Evolutionary conservation across 768 basidiomycete species (phyloP).

Genomic region (Suillus subaureus): DNA sequence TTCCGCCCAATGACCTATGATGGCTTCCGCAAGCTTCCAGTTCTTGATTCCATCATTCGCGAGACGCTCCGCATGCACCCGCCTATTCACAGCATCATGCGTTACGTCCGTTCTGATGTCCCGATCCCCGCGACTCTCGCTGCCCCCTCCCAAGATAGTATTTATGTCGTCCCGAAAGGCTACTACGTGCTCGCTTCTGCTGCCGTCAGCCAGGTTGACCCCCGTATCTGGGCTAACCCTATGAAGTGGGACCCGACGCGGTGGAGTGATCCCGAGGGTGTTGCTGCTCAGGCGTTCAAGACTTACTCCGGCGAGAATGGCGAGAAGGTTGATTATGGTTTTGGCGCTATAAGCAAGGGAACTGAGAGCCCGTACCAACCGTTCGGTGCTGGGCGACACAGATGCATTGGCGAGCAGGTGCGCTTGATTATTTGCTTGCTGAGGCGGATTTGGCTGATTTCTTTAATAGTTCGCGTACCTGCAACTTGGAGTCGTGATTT

Average conservation of each 20-base stretch:
- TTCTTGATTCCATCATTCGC: conserved; percentile 88
- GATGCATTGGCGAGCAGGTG: conserved; percentile 92
- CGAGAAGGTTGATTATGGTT: conserved; percentile 96
- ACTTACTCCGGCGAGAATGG: conserved; percentile 73
- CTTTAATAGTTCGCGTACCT: conserved; percentile 84
- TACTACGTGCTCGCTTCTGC: conserved; percentile 90
- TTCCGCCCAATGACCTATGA: conserved; percentile 84
- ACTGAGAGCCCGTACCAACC: conserved; percentile 97
- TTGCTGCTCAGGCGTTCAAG: conserved; percentile 76
- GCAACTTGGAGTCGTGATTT: conserved; percentile 84
- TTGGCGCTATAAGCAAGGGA: conserved; percentile 93
- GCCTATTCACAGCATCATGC: conserved; percentile 95
- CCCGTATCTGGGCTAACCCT: conserved; percentile 75
- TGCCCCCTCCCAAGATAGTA: conserved; percentile 69
- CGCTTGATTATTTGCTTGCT: conserved; percentile 18
- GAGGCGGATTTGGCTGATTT: conserved; percentile 5
- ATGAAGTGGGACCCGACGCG: conserved; percentile 75
- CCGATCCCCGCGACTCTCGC: conserved; percentile 79
- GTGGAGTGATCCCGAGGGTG: conserved; percentile 86
- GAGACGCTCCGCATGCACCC: conserved; percentile 94
- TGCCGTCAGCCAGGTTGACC: conserved; percentile 86
- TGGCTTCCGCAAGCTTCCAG: conserved; percentile 77
- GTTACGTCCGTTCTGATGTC: conserved; percentile 86
- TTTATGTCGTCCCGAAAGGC: conserved; percentile 88
- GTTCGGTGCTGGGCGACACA: conserved; percentile 94